Evolutionary conservation across 306 rosid genomes (phyloP), one percentile per base, ranked within the genome.

Genomic region (Dryas drummondii): DNA sequence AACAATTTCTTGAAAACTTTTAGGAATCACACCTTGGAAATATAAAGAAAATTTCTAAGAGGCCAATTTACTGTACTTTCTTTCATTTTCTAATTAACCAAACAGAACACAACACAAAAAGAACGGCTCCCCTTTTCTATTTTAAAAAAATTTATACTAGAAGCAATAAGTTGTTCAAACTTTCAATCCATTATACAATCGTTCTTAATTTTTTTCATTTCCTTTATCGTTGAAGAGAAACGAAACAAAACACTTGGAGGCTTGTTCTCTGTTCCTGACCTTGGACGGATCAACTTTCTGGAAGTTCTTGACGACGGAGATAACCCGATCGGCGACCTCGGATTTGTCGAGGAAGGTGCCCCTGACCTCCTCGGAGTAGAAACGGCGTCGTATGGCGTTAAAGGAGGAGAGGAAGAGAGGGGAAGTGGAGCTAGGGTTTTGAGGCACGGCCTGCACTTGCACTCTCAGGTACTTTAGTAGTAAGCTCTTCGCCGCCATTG

Each of bases 251-350:
- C 8, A 5, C 41, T 17, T 32, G 37, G 37, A 32, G 37, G 37
- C 3, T 32, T 1, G 1, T 32, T 32, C 37, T 32, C 37, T 32
- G 1, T 32, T 32, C 3, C 37, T 32, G 37, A 94, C 98, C 98
- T 91, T 92, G 55, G 93, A 82, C 22, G 99, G 97, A 57, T 94
- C 96, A 27, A 92, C 91, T 81, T 94, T 94, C 88, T 92, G 97
- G 86, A 92, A 94, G 71, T 89, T 94, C 86, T 94, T 94, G 79
- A 94, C 97, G 45, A 94, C 94, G 52, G 88, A 79, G 76, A 94
- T 72, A 62, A 94, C 93, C 57, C 99, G 97, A 82, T 94, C 99
- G 45, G 97, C 62, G 82, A 94, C 99, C 85, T 94, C 99, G 11
- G 96, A 85, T 68, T 94, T 94, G 81, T 94, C 97, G 67, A 94